Conservation (phyloP, 2,329 filamentous ascomycete species). For the Botrytis squamosa region DNA sequence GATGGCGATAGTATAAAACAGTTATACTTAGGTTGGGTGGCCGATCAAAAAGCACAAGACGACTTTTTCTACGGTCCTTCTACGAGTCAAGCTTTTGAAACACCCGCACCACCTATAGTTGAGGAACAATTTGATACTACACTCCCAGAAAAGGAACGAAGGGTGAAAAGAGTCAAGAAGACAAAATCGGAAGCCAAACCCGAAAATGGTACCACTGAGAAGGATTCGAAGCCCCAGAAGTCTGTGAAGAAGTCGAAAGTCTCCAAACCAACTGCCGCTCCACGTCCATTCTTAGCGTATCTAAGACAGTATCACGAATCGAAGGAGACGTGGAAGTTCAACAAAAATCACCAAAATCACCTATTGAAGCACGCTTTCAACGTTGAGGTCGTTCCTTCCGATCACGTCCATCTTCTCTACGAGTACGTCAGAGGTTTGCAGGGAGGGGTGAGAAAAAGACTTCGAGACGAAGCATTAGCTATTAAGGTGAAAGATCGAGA, state of each 20-base stretch:
- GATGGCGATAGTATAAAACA: slow-evolving; percentile 55
- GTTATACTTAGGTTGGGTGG: slow-evolving; percentile 51
- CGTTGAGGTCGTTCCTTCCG: slow-evolving; percentile 65
- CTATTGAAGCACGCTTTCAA: slow-evolving; percentile 82
- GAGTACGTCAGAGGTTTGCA: slow-evolving; percentile 78
- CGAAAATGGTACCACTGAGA: slow-evolving; percentile 25
- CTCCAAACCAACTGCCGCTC: slow-evolving; percentile 20
- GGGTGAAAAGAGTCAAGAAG: slow-evolving; percentile 36
- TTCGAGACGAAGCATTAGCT: slow-evolving; percentile 65
- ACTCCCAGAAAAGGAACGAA: slow-evolving; percentile 36
- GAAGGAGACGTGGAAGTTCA: slow-evolving; percentile 84
- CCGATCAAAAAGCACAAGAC: slow-evolving; percentile 40
- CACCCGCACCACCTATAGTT: slow-evolving; percentile 33
- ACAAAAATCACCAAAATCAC: slow-evolving; percentile 86
- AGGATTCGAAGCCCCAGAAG: slow-evolving; percentile 18
- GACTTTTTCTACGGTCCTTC: slow-evolving; percentile 29
- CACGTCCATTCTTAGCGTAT: slow-evolving; percentile 69
- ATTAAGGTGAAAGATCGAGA: slow-evolving; percentile 58
- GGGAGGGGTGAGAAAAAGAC: slow-evolving; percentile 67
- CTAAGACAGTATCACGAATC: slow-evolving; percentile 71
- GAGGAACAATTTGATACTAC: slow-evolving; percentile 35
- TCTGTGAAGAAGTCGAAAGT: slow-evolving; percentile 27
- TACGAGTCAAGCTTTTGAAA: slow-evolving; percentile 31
- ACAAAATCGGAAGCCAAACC: slow-evolving; percentile 24
- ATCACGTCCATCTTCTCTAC: slow-evolving; percentile 68